Evolutionary conservation across 345 rosid genomes (phyloP), one percentile per base, ranked within the genome.

Genomic region (Eucalyptus pumila): DNA sequence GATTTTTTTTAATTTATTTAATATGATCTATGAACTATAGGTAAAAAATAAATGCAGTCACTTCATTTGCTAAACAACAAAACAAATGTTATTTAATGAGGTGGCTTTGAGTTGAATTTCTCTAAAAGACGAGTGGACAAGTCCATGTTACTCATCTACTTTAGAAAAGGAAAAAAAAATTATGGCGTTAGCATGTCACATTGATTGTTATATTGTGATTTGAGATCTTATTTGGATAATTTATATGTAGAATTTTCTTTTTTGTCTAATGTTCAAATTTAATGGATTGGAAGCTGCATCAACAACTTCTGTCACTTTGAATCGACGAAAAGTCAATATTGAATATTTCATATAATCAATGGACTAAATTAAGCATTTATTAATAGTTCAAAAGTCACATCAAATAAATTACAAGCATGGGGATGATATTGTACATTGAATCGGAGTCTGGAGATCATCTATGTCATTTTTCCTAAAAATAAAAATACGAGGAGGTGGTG

Each of bases 401-500:
- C 11, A 3, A 69, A 34, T 0, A 69, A 32, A 17, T 69, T 1
- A 34, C 21, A 69, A 69, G 6, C 11, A 9, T 3, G 11, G 4
- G 0, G 23, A 32, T 34, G 13, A 32, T 16, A 69, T 32, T 32
- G 10, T 3, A 16, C 6, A 69, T 69, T 34, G 4, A 5, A 69
- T 9, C 2, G 4, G 3, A 34, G 4, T 34, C 8, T 0, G 1
- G 0, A 1, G 4, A 69, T 16, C 5, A 65, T 14, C 3, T n/a
- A 30, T 62, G 9, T 65, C 3, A 65, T 65, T 14, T n/a, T n/a
- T 10, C 37, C 10, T 30, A 21, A 52, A 65, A 65, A n/a, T 6
- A 6, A 52, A 65, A 65, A n/a, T 14, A 5, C 0, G 26, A 3
- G 76, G 19, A 65, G 19, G 40, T 1, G 11, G 37, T 65, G 40